Evolutionary conservation across 2,329 filamentous ascomycete species (phyloP), one percentile per base, ranked within the genome.

Genomic region (Trichoderma asperellum): DNA sequence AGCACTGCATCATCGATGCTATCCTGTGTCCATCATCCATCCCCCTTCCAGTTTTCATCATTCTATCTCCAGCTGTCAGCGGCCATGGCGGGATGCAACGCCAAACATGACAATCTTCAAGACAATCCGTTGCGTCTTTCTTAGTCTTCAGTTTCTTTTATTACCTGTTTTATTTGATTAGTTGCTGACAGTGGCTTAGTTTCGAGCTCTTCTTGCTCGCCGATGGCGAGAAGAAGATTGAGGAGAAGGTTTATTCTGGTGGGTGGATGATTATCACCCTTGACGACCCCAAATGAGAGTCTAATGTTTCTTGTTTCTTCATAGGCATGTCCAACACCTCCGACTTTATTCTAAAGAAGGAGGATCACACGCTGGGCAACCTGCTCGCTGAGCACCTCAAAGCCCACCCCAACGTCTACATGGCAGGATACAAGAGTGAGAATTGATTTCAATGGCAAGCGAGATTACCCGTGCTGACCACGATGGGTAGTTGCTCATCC

Each of bases 281-380:
- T 65, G 29, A 21, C 29, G 49, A 8, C 21, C 12, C 5, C 14
- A 21, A 8, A 6, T 10, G 14, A 1, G 21, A 59, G 43, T 57
- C 71, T 73, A 43, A 71, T 49, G 14, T 14, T n/a, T 35, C 32
- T 11, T 49, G 14, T 14, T n/a, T 35, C 32, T 11, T 8, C 57
- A 34, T 14, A 78, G 94, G 93, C 77, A 94, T 97, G 78, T 93
- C 95, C 27, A 97, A 97, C 79, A 94, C 92, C n/a, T 92, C 93
- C 11, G 92, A 97, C 81, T 99, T 99, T 83, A 89, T 93, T 70
- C 90, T 99, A 82, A 93, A 93, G 82, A 98, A 97, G 81, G 96
- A 99, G 80, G 96, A 99, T 76, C 95, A 97, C 82, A 97, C 95
- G 1, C 88, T 99, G 32, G 96, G 91, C 75, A 97, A 99, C 80